Evolutionary conservation across 2,329 filamentous ascomycete species (phyloP).

Genomic region (Hypomyces perniciosus): DNA sequence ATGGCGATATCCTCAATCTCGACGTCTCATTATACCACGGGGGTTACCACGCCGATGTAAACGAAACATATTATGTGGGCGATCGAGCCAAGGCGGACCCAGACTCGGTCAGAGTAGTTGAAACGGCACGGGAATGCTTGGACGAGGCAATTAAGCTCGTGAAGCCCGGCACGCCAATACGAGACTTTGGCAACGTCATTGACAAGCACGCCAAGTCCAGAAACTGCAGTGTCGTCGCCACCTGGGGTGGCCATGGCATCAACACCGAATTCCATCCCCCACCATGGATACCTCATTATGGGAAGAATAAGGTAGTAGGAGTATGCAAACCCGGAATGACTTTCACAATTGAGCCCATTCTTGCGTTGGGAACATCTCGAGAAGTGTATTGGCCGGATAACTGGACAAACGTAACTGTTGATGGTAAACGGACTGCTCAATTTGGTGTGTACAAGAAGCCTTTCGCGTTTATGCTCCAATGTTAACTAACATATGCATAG

Average conservation of each 20-base stretch:
- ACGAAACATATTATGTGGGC: constrained; percentile 98
- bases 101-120: constrained; percentile 83
- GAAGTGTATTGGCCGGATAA: constrained; percentile 98
- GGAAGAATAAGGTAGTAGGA: constrained; percentile 95
- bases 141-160: constrained; percentile 87
- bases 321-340: constrained; percentile 95
- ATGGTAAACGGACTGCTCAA: constrained; percentile 85
- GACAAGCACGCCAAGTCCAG: constrained; percentile 87
- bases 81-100: constrained; percentile 78
- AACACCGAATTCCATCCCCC: constrained; percentile 90
- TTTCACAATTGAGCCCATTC: constrained; percentile 99
- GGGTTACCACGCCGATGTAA: constrained; percentile 92
- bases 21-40: constrained; percentile 92
- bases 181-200: constrained; percentile 89
- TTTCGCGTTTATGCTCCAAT: background rate
- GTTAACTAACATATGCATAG: constrained; percentile 34
- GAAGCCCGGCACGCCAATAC: constrained; percentile 87
- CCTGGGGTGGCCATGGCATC: constrained; percentile 94
- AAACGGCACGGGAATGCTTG: constrained; percentile 81
- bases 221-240: constrained; percentile 85
- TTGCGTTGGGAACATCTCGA: constrained; percentile 81
- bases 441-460: constrained; percentile 58
- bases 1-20: constrained; percentile 96
- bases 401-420: constrained; percentile 92
- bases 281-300: constrained; percentile 94